Evolutionary conservation across 495 filamentous ascomycete genomes (phyloP).

Genomic region (Friedmanniomyces simplex): DNA sequence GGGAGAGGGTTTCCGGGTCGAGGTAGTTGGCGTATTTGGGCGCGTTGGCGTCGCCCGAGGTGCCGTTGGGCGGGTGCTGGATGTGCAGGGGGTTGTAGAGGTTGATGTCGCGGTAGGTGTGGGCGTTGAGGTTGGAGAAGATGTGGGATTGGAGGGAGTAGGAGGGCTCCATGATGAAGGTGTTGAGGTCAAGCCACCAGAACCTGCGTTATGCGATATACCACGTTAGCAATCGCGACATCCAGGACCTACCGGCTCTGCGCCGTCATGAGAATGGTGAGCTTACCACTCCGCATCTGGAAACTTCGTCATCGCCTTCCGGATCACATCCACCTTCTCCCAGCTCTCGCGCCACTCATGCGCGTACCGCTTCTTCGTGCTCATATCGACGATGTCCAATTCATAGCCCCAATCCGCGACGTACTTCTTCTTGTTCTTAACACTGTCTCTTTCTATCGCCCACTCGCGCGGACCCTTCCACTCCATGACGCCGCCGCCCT

Average conservation of each 20-base stretch:
- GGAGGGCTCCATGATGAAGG: slow-evolving; percentile 93
- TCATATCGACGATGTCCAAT: slow-evolving; percentile 93
- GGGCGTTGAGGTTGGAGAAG: slow-evolving; percentile 63
- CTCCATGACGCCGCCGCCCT: slow-evolving; percentile 96
- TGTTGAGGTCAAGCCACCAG: slow-evolving; percentile 98
- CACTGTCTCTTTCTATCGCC: slow-evolving; percentile 94
- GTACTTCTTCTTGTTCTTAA: slow-evolving; percentile 88
- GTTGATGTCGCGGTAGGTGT: slow-evolving; percentile 93
- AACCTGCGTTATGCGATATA: slow-evolving; percentile 75
- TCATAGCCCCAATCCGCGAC: slow-evolving; percentile 86
- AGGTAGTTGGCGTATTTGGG: slow-evolving; percentile 44
- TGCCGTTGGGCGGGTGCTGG: slow-evolving; percentile 55
- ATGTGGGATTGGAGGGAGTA: slow-evolving; percentile 85
- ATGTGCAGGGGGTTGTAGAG: slow-evolving; percentile 93
- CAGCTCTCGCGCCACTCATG: slow-evolving; percentile 99
- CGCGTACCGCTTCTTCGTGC: slow-evolving; percentile 94
- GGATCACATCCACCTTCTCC: slow-evolving; percentile 96
- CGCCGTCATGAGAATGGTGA: no score
- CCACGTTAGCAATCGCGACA: not conserved
- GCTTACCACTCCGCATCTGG: slow-evolving; percentile 90
- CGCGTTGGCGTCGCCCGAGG: slow-evolving; percentile 29
- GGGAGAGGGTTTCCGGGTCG: slow-evolving; percentile 57
- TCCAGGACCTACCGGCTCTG: no score
- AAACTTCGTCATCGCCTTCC: slow-evolving; percentile 84
- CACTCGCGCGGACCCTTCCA: slow-evolving; percentile 97